phyloP scores from a whole-genome alignment of 208 protist species.

The Acanthamoeba healyi region DNA sequence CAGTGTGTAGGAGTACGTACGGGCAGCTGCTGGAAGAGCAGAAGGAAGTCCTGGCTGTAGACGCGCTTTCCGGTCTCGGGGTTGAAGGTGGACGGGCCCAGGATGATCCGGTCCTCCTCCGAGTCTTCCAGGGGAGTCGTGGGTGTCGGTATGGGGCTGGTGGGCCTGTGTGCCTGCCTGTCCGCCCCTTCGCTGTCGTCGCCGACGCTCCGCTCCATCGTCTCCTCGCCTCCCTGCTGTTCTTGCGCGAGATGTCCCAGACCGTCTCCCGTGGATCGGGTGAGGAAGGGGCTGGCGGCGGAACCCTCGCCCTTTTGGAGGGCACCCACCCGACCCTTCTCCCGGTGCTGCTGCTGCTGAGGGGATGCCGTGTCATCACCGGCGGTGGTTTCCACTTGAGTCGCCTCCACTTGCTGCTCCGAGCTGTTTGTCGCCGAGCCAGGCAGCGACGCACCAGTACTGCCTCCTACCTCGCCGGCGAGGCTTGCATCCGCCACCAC shows the following conservation, averaged over 20 bases:
- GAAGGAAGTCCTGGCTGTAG: conserved; percentile 59
- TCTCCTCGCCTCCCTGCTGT: not conserved
- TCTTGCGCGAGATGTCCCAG: not conserved
- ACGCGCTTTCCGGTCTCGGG: conserved; percentile 30
- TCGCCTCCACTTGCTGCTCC: too few species aligned
- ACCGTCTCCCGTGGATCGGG: not conserved
- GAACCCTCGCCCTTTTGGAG: not conserved
- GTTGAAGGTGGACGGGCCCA: not conserved
- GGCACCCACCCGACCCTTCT: not conserved
- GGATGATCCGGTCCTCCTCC: conserved; percentile 10
- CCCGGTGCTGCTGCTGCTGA: not conserved
- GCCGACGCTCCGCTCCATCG: too few species aligned
- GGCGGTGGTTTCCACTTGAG: too few species aligned
- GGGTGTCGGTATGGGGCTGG: not conserved
- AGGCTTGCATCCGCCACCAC: too few species aligned
- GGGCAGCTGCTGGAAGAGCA: conserved; percentile 32
- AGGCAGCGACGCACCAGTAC: too few species aligned
- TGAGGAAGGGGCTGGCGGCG: not conserved
- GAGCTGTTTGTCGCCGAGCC: too few species aligned
- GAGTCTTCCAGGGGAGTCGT: not conserved
- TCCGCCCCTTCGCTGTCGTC: not conserved
- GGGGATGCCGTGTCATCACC: too few species aligned
- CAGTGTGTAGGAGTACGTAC: too few species aligned
- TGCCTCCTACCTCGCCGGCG: too few species aligned
- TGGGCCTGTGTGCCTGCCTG: not conserved